A percentile compares a stretch with the other conserved stretches of the same genome.
These are phyloP conservation scores for Lepiota brunneoincarnata DNA, from an alignment of 768 basidiomycete species.

Conservation along the genomic window DNA sequence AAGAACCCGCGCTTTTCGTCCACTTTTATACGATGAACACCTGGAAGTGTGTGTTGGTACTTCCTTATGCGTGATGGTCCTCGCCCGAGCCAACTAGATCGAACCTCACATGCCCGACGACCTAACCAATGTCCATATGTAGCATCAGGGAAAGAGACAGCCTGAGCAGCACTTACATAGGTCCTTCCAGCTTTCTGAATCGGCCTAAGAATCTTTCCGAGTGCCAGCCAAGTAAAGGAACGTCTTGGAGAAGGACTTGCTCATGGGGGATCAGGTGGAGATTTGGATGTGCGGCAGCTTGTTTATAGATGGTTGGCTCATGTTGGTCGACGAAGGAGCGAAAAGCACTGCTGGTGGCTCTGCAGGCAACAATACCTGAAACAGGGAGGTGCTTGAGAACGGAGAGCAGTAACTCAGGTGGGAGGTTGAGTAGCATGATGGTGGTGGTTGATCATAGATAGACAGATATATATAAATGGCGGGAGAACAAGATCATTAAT, in stretches of 20 bases:
- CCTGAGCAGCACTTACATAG: constrained; percentile 45
- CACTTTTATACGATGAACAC: constrained; percentile 74
- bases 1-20: constrained; percentile 61
- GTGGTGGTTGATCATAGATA: background rate
- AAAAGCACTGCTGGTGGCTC: constrained; percentile 44
- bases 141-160: constrained; percentile 4
- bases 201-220: constrained; percentile 33
- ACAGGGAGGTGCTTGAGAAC: constrained; percentile 51
- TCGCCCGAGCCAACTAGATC: constrained; percentile 54
- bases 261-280: constrained; percentile 32
- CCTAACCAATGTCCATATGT: constrained; percentile 36
- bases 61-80: constrained; percentile 38
- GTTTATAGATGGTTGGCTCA: constrained; percentile 50
- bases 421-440: constrained; percentile 42
- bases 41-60: constrained; percentile 28
- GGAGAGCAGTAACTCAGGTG: constrained; percentile 54
- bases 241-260: constrained; percentile 1
- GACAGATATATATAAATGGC: background rate
- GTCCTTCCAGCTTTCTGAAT: constrained; percentile 50
- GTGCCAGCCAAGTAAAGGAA: background rate
- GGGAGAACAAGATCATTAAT: background rate
- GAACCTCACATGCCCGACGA: constrained; percentile 32
- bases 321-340: constrained; percentile 44
- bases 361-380: constrained; percentile 33
- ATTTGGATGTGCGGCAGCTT: constrained; percentile 51